Evolutionary conservation across 2,329 filamentous ascomycete genomes (phyloP).

Genomic region (Hortaea sp.): DNA sequence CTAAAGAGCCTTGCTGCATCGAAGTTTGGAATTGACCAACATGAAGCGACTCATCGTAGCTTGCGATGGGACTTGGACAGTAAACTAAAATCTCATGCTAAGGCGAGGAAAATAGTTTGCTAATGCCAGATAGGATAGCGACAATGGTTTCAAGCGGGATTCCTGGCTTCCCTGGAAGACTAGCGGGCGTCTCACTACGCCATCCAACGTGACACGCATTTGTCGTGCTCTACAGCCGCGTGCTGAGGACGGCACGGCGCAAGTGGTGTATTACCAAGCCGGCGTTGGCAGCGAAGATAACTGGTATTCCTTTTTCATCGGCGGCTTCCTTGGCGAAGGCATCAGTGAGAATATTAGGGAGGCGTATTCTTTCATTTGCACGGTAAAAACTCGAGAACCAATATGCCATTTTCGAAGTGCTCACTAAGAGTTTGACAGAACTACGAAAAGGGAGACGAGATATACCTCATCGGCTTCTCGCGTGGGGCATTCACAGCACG

Average conservation of each 20-base stretch:
- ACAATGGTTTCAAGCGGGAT: conserved; percentile 8
- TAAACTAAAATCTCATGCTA: not conserved
- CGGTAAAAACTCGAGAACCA: not conserved
- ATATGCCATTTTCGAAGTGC: not conserved
- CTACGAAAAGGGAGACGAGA: conserved; percentile 36
- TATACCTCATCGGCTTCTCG: conserved; percentile 35
- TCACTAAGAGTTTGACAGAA: conserved; percentile 30
- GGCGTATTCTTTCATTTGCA: conserved; percentile 50
- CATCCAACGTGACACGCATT: conserved; percentile 17
- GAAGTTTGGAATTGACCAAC: too few relatives aligned
- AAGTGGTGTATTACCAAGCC: conserved; percentile 22
- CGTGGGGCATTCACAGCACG: conserved; percentile 33
- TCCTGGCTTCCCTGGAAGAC: conserved; percentile 4
- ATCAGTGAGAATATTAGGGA: conserved; percentile 42
- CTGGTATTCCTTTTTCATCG: conserved; percentile 9
- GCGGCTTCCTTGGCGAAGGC: conserved; percentile 18
- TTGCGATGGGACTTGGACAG: conserved; percentile 12
- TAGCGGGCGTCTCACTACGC: conserved; percentile 5
- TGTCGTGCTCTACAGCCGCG: conserved; percentile 14
- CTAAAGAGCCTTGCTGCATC: too few relatives aligned
- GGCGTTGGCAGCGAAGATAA: conserved; percentile 15
- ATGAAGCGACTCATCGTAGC: conserved; percentile 11
- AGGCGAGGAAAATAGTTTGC: not conserved
- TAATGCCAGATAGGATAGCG: conserved; percentile 3
- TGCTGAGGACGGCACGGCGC: conserved; percentile 10